phyloP scores from a whole-genome alignment of 2,329 filamentous ascomycete species.

The Gyromitra esculenta region DNA sequence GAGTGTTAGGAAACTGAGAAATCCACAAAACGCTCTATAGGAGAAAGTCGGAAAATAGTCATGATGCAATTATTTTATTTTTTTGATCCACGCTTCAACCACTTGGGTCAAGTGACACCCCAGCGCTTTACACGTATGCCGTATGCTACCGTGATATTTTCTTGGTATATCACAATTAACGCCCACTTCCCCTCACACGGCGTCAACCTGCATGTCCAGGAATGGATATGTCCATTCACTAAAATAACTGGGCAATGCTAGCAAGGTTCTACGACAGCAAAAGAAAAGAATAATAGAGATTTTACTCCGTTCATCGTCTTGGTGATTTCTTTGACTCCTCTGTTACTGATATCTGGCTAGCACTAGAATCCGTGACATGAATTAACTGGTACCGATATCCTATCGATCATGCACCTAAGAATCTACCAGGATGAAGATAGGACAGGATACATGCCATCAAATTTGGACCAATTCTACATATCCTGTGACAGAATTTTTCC shows the following conservation, averaged over 20 bases:
- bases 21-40: neutral
- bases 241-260: neutral
- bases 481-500: neutral
- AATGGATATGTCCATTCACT: neutral
- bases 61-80: neutral
- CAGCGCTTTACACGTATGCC: neutral
- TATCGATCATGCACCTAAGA: neutral
- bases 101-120: slow-evolving; percentile 2
- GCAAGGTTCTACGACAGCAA: neutral
- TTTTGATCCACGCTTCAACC: neutral
- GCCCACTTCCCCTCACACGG: neutral
- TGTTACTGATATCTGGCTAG: neutral
- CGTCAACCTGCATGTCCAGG: neutral
- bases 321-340: neutral
- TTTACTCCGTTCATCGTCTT: neutral
- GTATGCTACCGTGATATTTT: neutral
- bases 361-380: neutral
- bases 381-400: neutral
- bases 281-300: neutral
- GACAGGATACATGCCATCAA: neutral
- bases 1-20: neutral
- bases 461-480: neutral
- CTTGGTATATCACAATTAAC: slow-evolving; percentile 1
- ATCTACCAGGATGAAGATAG: neutral
- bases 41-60: neutral